Evolutionary conservation across 768 basidiomycete species (phyloP), one percentile per base, ranked within the genome.

Genomic region (Cystobasidium onofrii): DNA sequence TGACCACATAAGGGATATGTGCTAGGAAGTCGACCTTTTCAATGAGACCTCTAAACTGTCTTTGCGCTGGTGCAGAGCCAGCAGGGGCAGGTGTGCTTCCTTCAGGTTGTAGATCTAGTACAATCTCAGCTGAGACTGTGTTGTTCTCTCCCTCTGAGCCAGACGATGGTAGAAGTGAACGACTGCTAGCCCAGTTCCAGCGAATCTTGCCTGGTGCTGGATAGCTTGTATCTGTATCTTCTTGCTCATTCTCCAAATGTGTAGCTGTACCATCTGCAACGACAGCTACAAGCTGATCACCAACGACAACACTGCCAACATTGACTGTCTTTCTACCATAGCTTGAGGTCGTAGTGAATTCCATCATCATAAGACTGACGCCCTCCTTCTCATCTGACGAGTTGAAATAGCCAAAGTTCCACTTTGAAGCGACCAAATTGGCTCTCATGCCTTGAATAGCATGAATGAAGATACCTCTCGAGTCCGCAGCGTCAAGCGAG

Each of bases 371-470:
- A 12, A 92, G 91, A 66, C 91, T 88, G 9, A 91, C 88, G 9
- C 89, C 89, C 20, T 81, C 82, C 62, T 87, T 85, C 29, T 79
- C 79, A 43, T 86, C 83, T 20, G 84, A 81, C 79, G 90, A 89
- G 81, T 92, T 89, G 85, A 99, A 99, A 83, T 90, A 85, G 33
- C 84, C 88, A 83, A 98, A 99, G 83, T 98, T 97, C 96, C 96
- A 99, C 10, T 89, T 83, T 23, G 90, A 84, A 17, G 96, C 96
- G 78, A 96, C 87, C 71, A 92, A 86, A 82, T 99, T 90, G 62
- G 95, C 93, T 9, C 92, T 87, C 92, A 99, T 95, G 81, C 95
- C 96, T 80, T 98, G 95, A 80, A 98, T 96, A 55, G 95, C 95
- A 81, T 95, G 91, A 23, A 94, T 86, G 81, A 95, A 88, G 89